These are phyloP conservation scores for Suillus subluteus DNA, from an alignment of 768 basidiomycete species.

Conservation along the genomic window DNA sequence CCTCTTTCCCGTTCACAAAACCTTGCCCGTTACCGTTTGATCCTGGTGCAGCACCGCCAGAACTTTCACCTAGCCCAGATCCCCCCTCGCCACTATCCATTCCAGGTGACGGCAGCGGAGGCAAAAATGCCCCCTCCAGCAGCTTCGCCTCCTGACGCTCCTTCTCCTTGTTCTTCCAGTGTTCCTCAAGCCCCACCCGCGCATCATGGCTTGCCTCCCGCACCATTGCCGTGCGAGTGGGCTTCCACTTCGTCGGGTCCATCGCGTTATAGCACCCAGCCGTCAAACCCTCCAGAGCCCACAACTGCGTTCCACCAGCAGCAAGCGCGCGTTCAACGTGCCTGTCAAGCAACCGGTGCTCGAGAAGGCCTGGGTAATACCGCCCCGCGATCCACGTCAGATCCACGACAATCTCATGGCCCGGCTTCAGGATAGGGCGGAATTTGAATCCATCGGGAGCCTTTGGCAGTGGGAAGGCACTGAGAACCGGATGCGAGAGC, in stretches of 20 bases:
- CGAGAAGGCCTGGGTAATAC: slow-evolving; percentile 76
- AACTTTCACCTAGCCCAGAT: neutral
- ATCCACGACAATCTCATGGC: slow-evolving; percentile 66
- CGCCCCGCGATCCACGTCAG: slow-evolving; percentile 75
- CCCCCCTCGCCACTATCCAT: neutral
- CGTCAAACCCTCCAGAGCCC: slow-evolving; percentile 72
- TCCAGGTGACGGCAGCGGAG: slow-evolving; percentile 15
- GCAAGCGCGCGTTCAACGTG: slow-evolving; percentile 44
- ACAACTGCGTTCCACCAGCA: slow-evolving; percentile 52
- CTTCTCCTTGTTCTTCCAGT: slow-evolving; percentile 37
- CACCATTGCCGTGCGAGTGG: slow-evolving; percentile 57
- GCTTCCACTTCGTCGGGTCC: slow-evolving; percentile 65
- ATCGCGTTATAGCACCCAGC: slow-evolving; percentile 71
- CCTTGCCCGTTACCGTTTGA: neutral
- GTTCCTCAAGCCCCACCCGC: slow-evolving; percentile 42
- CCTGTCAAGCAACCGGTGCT: slow-evolving; percentile 60
- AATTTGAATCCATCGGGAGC: slow-evolving; percentile 73
- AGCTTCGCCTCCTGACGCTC: slow-evolving; percentile 31
- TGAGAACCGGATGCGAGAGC: slow-evolving; percentile 41
- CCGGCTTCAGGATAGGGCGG: slow-evolving; percentile 63
- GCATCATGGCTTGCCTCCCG: slow-evolving; percentile 62
- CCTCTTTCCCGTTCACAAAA: neutral
- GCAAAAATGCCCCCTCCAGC: slow-evolving; percentile 20
- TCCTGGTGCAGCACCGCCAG: neutral
- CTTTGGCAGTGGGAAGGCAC: slow-evolving; percentile 52